Percentiles rank a stretch among this genome's conserved stretches.
Evolutionary conservation across 1,284 basidiomycete genomes (phyloP).

Genomic region (Trametes sp.): DNA sequence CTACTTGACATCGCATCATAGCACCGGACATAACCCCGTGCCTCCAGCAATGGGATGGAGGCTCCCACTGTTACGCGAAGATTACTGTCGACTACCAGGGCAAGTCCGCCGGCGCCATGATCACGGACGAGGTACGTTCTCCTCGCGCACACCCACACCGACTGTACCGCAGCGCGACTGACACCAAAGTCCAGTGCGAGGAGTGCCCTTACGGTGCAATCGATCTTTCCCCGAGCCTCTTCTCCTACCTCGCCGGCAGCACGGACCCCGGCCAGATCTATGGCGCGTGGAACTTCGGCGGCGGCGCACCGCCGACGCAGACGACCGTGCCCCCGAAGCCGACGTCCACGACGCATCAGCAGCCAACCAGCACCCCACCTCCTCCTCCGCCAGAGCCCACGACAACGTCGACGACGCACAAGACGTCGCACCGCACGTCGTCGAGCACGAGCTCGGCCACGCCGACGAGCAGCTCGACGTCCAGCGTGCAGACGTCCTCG

Average conservation of each 20-base stretch:
- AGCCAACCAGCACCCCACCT: constrained; percentile 25
- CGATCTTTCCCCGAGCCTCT: constrained; percentile 82
- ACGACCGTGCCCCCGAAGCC: constrained; percentile 18
- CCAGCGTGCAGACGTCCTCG: background rate
- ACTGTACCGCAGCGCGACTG: background rate
- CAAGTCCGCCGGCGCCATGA: constrained; percentile 28
- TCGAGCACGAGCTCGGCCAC: constrained; percentile 18
- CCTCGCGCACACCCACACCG: background rate
- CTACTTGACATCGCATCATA: background rate
- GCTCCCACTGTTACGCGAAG: constrained; percentile 27
- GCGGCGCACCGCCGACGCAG: constrained; percentile 21
- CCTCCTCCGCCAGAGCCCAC: constrained; percentile 19
- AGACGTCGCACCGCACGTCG: constrained; percentile 13
- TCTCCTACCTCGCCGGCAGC: constrained; percentile 60
- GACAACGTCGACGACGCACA: constrained; percentile 18
- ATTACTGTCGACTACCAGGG: constrained; percentile 31
- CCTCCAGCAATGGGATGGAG: constrained; percentile 34
- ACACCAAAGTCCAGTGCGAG: constrained; percentile 56
- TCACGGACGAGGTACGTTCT: constrained; percentile 36
- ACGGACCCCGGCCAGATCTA: constrained; percentile 35
- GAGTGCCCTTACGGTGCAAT: constrained; percentile 77
- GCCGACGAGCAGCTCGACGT: constrained; percentile 6
- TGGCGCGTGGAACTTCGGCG: constrained; percentile 33
- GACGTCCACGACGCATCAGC: constrained; percentile 18
- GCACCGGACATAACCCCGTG: background rate